Base-by-base conservation (phyloP, 2,329 filamentous ascomycete species). In the Blumeria hordei region DNA sequence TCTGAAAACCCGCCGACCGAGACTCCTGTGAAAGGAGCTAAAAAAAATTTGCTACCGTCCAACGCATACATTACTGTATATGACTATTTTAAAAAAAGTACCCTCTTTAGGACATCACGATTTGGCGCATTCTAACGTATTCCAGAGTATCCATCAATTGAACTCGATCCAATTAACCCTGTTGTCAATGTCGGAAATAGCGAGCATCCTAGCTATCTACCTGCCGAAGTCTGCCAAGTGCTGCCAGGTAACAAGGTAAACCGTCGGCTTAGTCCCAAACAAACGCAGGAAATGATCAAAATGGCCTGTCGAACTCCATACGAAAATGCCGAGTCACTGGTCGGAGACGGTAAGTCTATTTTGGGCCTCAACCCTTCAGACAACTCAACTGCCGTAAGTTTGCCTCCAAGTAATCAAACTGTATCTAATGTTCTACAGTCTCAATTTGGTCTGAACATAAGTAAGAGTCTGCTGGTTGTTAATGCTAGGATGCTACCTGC, bases 231-330 rank as follows among this genome's bases (percentile, higher is more conserved):
- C 6, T 80, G 83, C 58, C 66, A 69, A 3, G 73, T 92, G 2
- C 63, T 78, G 8, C 71, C 75, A 0, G 83, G 83, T 0, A 85
- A 92, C 62, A 66, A 74, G 0, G 72, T 79, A 21, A 76, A 74
- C 41, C 68, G 74, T 3, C 78, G 80, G 61, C 70, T 88, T 14
- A 72, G 65, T 0, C 69, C 73, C 0, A 66, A 71, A 0, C 82
- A 90, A 62, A 84, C 82, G 0, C 71, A 74, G 0, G 62, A 69
- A 0, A 88, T 92, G 85, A 78, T 90, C 49, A 68, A 68, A 0
- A 85, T 86, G 63, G 82, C 86, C 1, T 85, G 82, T 55, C 75
- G 82, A 3, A 69, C 69, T 0, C 85, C 85, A 0, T 72, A 72
- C 1, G 69, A 73, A 6, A 93, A 90, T 59, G 83, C 80, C 0